Base-by-base conservation (phyloP, 805 yeast species). In the Monosporozyma servazzii region DNA sequence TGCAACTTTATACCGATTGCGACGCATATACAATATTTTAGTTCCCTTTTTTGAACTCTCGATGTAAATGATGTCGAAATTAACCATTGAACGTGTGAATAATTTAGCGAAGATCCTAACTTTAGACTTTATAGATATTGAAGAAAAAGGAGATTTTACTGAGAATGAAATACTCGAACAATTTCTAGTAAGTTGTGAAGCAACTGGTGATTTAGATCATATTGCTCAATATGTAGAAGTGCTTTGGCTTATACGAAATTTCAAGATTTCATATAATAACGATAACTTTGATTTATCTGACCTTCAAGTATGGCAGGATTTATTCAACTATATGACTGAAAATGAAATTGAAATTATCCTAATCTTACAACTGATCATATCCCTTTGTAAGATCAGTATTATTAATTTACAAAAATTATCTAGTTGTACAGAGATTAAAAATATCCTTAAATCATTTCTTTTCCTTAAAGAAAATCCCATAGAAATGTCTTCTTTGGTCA, bases 361-460 rank as follows among this genome's bases (percentile, higher is more conserved):
- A 49, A 20, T 48, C n/a, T 27, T 56, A 20, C 65, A 64, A 27
- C 56, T 65, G 15, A 51, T 65, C 4, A 30, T 66, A 3, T 56
- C 59, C 9, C 50, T 66, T 18, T 33, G 57, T 10, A 54, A 53
- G 29, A 43, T 51, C 10, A 65, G 69, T 2, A 15, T 63, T 3
- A 47, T 63, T 10, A 64, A 64, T 51, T 58, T 54, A 45, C 63
- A 60, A 52, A 53, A 48, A 21, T 47, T 66, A 21, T 33, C 48
- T 5, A 23, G 21, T 5, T 13, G 30, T 21, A 11, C n/a, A 15
- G 7, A 17, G n/a, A 2, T 36, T 23, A 37, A 42, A 39, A 20
- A 33, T 27, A 9, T 40, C 21, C 11, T 48, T 17, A 15, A 48
- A 33, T 21, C 27, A 5, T 5, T 10, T 5, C 40, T 25, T 17